Evolutionary conservation across 2,329 filamentous ascomycete species (phyloP).

Genomic region (Atkinsonella hypoxylon): DNA sequence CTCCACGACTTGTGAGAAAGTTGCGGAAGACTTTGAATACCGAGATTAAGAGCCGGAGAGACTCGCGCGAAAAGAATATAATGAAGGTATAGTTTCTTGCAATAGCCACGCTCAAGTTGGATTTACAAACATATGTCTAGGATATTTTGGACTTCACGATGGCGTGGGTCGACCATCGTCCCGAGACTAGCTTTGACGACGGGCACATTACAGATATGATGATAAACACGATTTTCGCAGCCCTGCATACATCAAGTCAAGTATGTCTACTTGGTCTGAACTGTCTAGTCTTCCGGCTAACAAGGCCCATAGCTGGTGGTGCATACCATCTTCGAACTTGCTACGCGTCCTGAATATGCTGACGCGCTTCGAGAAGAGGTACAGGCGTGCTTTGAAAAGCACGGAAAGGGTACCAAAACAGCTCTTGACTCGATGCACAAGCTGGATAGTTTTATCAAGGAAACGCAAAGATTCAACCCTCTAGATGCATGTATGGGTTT

Average conservation of each 20-base stretch:
- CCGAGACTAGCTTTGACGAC: not conserved
- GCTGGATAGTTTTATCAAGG: slow-evolving; percentile 11
- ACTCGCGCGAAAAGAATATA: not conserved
- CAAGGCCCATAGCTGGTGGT: not conserved
- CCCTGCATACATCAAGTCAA: slow-evolving; percentile 9
- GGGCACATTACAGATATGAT: slow-evolving; percentile 7
- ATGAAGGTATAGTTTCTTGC: slow-evolving; percentile 5
- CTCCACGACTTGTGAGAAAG: slow-evolving; percentile 1
- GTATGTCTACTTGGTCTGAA: not conserved
- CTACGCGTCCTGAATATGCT: slow-evolving; percentile 7
- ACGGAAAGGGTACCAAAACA: slow-evolving; percentile 6
- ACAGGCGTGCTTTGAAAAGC: slow-evolving; percentile 3
- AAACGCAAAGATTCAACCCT: slow-evolving; percentile 9
- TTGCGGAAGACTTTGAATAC: slow-evolving; percentile 1
- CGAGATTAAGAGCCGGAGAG: slow-evolving; percentile 6
- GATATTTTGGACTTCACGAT: slow-evolving; percentile 8
- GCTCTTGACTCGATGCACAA: slow-evolving; percentile 7
- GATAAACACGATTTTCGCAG: slow-evolving; percentile 8
- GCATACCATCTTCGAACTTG: slow-evolving; percentile 9
- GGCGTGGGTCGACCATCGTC: slow-evolving; percentile 7
- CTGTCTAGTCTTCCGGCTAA: not conserved
- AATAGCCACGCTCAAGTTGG: not conserved
- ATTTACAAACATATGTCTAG: slow-evolving; percentile 1
- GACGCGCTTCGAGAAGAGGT: slow-evolving; percentile 8
- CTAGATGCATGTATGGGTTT: slow-evolving; percentile 7